phyloP scores from a whole-genome alignment of 805 yeast species.

The Candida sithepensis region DNA sequence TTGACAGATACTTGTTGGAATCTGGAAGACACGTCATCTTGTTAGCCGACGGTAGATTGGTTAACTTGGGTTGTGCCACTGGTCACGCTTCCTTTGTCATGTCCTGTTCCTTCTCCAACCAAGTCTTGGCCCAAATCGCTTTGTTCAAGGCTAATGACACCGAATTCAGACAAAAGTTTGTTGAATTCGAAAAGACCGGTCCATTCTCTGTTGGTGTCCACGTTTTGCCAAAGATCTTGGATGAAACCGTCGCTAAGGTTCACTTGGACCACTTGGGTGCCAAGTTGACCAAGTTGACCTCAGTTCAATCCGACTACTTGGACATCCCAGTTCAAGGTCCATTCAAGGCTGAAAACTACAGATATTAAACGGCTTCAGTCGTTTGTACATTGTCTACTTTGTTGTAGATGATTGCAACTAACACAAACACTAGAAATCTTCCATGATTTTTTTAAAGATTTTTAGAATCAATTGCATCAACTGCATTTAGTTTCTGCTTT shows the following conservation, averaged over 20 bases:
- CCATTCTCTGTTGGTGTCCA: conserved; percentile 91
- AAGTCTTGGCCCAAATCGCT: conserved; percentile 98
- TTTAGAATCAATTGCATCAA: conserved; percentile 26
- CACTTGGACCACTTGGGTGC: conserved; percentile 95
- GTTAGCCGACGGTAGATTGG: conserved; percentile 98
- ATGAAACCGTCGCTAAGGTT: conserved; percentile 96
- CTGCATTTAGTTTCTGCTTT: conserved; percentile 22
- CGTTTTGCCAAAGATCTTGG: conserved; percentile 95
- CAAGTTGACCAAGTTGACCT: conserved; percentile 69
- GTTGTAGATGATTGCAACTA: too few species aligned
- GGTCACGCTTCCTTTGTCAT: conserved; percentile 99
- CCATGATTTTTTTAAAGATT: neutral
- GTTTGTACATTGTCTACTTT: too few species aligned
- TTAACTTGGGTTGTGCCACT: conserved; percentile 99
- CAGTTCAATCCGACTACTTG: conserved; percentile 89
- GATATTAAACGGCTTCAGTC: conserved; percentile 69
- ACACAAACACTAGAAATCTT: neutral
- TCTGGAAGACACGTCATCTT: conserved; percentile 91
- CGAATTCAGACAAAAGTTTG: conserved; percentile 72
- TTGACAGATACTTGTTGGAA: conserved; percentile 90
- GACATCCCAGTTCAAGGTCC: conserved; percentile 93
- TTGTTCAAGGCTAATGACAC: conserved; percentile 84
- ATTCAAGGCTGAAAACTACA: conserved; percentile 96
- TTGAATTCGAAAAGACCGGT: conserved; percentile 91
- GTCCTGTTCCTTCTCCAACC: conserved; percentile 99